phyloP scores from a whole-genome alignment of 208 protist genomes.

The Trypanosoma brucei region DNA sequence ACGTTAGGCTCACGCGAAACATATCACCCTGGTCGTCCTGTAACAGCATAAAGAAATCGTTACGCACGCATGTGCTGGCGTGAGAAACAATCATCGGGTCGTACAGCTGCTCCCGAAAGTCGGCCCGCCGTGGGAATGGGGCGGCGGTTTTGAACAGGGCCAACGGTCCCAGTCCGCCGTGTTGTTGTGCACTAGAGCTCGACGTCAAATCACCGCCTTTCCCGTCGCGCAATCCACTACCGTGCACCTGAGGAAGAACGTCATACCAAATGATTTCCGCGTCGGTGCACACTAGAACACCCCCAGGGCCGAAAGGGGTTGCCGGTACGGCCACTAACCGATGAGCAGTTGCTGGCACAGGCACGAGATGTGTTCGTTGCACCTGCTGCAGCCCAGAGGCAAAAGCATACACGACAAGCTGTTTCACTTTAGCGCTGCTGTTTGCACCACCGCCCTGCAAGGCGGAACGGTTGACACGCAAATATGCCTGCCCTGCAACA shows the following conservation, averaged over 20 bases:
- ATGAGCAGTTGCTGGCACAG: slow-evolving; percentile 89
- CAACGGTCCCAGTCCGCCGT: slow-evolving; percentile 8
- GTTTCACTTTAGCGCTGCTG: slow-evolving; percentile 6
- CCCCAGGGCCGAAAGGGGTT: slow-evolving; percentile 89
- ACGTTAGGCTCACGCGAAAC: slow-evolving; percentile 91
- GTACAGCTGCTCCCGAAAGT: slow-evolving; percentile 72
- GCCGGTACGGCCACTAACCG: slow-evolving; percentile 87
- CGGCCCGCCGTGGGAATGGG: slow-evolving; percentile 71
- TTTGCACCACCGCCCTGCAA: not conserved
- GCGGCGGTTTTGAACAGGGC: slow-evolving; percentile 73
- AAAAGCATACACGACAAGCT: slow-evolving; percentile 95
- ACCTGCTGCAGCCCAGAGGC: slow-evolving; percentile 98
- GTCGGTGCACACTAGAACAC: slow-evolving; percentile 96
- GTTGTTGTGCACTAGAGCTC: not conserved
- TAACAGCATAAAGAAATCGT: slow-evolving; percentile 94
- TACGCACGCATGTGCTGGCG: slow-evolving; percentile 65
- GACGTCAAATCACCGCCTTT: slow-evolving; percentile 12
- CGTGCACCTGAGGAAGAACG: slow-evolving; percentile 32
- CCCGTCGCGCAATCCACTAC: slow-evolving; percentile 11
- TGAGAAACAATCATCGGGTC: slow-evolving; percentile 89
- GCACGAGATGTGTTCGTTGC: slow-evolving; percentile 92
- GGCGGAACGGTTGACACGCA: slow-evolving; percentile 11
- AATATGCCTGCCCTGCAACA: slow-evolving; percentile 15
- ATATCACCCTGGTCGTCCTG: slow-evolving; percentile 98
- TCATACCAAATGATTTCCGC: slow-evolving; percentile 93